A percentile compares a stretch with the other conserved stretches of the same genome.
Conservation (phyloP, 2,329 filamentous ascomycete species). For the Furcasterigmium furcatum region DNA sequence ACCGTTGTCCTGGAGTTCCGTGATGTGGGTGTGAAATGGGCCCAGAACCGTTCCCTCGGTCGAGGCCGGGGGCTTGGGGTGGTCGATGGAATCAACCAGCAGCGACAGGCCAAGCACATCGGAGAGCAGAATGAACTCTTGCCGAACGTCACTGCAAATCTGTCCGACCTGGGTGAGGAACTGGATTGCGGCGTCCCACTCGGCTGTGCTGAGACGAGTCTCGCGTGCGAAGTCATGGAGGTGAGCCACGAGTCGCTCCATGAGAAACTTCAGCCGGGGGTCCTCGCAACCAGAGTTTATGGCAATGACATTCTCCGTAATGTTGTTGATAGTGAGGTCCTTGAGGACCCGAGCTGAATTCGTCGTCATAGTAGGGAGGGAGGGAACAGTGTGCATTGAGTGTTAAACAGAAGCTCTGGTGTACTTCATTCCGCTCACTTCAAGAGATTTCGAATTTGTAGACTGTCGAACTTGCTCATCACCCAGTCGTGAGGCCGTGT, state of each 20-base stretch:
- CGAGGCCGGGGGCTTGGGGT: conserved; percentile 67
- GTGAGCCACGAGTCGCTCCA: conserved; percentile 71
- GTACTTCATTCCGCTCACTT: too few relatives aligned
- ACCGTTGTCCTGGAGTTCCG: conserved; percentile 54
- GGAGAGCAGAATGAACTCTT: conserved; percentile 79
- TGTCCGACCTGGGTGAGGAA: conserved; percentile 73
- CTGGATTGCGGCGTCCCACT: conserved; percentile 73
- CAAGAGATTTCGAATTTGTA: too few relatives aligned
- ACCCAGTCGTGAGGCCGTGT: too few relatives aligned
- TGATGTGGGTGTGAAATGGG: conserved; percentile 81
- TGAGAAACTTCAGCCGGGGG: conserved; percentile 65
- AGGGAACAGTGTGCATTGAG: too few relatives aligned
- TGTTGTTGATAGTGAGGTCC: conserved; percentile 75
- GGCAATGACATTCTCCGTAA: conserved; percentile 70
- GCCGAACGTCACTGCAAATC: conserved; percentile 63
- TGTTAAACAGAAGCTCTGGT: too few relatives aligned
- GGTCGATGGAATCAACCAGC: conserved; percentile 78
- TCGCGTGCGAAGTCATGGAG: conserved; percentile 81
- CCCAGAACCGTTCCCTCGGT: conserved; percentile 81
- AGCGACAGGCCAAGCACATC: conserved; percentile 77
- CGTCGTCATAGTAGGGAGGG: too few relatives aligned
- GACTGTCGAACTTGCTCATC: too few relatives aligned
- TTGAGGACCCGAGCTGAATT: too few relatives aligned
- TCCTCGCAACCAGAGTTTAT: conserved; percentile 72
- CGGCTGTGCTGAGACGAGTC: conserved; percentile 69